A percentile compares a stretch with the other conserved stretches of the same genome.
These are phyloP conservation scores for Penicillium corylophilum DNA, from an alignment of 2,329 filamentous ascomycete species.

Conservation along the genomic window DNA sequence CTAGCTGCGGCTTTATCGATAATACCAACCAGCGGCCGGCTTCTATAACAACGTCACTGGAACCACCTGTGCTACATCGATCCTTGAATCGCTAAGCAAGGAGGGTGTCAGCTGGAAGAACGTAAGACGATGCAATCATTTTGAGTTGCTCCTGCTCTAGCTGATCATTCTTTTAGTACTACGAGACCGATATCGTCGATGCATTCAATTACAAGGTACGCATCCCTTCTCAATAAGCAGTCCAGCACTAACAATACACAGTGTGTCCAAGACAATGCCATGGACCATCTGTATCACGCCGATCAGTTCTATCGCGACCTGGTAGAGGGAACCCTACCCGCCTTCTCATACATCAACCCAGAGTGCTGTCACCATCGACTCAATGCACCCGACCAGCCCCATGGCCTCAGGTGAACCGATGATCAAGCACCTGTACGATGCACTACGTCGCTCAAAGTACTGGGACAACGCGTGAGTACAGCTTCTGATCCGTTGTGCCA, in stretches of 20 bases:
- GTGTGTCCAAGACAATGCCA: conserved; percentile 40
- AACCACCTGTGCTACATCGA: conserved; percentile 34
- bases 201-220: conserved; percentile 36
- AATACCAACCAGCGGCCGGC: conserved; percentile 34
- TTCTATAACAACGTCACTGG: conserved; percentile 37
- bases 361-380: conserved; percentile 39
- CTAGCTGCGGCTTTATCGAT: conserved; percentile 34
- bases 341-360: conserved; percentile 57
- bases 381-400: conserved; percentile 43
- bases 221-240: neutral
- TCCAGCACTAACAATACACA: conserved; percentile 7
- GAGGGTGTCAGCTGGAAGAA: conserved; percentile 42
- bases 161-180: conserved; percentile 28
- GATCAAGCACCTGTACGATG: conserved; percentile 45
- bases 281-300: conserved; percentile 32
- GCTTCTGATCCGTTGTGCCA: neutral
- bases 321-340: conserved; percentile 62
- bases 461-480: conserved; percentile 36
- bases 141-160: neutral
- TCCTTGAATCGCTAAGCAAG: conserved; percentile 40
- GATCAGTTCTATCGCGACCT: conserved; percentile 65
- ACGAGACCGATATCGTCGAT: conserved; percentile 40
- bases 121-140: conserved; percentile 10
- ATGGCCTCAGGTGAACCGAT: conserved; percentile 40
- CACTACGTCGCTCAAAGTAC: conserved; percentile 41